phyloP scores from a whole-genome alignment of 257 asterid genomes.

The Lantana camara region DNA sequence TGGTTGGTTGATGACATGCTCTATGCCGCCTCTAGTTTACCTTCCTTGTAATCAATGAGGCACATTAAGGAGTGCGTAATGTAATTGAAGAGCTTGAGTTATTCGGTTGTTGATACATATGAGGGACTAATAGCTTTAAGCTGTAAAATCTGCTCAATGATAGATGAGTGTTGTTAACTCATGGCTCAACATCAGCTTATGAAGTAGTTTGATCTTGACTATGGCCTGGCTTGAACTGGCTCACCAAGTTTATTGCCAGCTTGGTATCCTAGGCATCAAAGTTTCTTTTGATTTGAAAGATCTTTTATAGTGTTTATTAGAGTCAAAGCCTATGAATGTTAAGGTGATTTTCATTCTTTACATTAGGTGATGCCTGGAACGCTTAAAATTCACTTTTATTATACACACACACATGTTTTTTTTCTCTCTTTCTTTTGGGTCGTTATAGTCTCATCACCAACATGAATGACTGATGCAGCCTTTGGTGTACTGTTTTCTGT shows the following conservation, averaged over 20 bases:
- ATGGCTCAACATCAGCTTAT: too few species aligned
- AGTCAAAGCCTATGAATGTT: neutral
- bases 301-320: neutral
- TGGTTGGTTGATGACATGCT: constrained; percentile 8
- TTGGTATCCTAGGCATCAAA: constrained; percentile 1
- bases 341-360: neutral
- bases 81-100: neutral
- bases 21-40: neutral
- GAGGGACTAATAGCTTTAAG: constrained; percentile 3
- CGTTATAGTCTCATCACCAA: neutral
- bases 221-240: too few species aligned
- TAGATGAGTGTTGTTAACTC: too few species aligned
- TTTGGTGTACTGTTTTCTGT: constrained; percentile 13
- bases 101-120: neutral
- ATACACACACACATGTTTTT: too few species aligned
- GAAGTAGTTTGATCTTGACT: too few species aligned
- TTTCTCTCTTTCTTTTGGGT: constrained; percentile 5
- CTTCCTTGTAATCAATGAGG: constrained; percentile 5
- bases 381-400: neutral
- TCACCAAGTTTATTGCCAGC: neutral
- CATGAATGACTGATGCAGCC: neutral
- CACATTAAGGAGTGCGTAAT: neutral
- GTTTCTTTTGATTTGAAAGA: neutral
- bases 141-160: neutral
- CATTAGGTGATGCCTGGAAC: neutral